Percentiles rank a stretch among this genome's conserved stretches.
These are phyloP conservation scores for Alternaria sp. DNA, from an alignment of 2,329 filamentous ascomycete species.

Conservation along the genomic window DNA sequence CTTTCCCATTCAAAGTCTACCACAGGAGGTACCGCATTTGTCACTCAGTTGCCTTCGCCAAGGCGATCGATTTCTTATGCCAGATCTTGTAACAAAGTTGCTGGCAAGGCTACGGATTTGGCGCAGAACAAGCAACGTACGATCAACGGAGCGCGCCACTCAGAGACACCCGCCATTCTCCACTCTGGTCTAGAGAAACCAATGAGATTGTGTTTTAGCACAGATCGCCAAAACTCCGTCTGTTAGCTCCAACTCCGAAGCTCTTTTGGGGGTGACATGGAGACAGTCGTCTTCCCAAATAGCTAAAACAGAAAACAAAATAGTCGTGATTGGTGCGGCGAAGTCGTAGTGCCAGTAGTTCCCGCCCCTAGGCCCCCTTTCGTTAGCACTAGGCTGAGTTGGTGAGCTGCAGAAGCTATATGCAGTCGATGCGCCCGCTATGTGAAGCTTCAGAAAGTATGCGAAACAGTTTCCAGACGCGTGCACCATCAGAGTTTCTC, in stretches of 20 bases:
- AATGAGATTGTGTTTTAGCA: not conserved
- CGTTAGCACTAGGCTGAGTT: not conserved
- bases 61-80: not conserved
- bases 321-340: constrained; percentile 4
- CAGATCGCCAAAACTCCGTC: not conserved
- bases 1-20: not conserved
- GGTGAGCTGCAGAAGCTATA: not conserved
- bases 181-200: not conserved
- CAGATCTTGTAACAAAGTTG: constrained; percentile 2
- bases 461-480: not conserved
- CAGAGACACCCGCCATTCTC: not conserved
- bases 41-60: not conserved
- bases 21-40: not conserved
- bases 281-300: constrained; percentile 1
- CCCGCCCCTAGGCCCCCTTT: not conserved
- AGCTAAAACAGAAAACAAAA: constrained; percentile 8
- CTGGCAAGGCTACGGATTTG: not conserved
- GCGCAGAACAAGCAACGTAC: not conserved
- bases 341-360: not conserved
- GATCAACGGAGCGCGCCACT: not conserved
- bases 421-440: constrained; percentile 4
- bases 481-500: not conserved
- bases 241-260: not conserved
- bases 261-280: not conserved
- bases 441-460: constrained; percentile 1